Conservation (phyloP, 1,284 basidiomycete genomes). For the Mycosarcoma mackinlayi region DNA sequence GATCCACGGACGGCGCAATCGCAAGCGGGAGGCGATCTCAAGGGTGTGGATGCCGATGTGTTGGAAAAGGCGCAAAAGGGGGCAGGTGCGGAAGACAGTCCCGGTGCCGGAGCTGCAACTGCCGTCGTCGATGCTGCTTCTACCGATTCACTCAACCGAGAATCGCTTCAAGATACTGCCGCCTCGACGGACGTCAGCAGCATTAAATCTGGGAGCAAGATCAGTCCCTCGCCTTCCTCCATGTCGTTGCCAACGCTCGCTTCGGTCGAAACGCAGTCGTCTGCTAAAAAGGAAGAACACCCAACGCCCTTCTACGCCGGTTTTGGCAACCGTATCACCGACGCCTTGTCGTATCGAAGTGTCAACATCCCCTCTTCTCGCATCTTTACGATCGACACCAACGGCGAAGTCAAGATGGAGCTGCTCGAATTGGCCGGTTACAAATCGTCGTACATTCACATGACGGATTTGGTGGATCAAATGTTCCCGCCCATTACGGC, state of each 20-base stretch:
- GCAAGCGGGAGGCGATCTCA: constrained; percentile 27
- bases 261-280: constrained; percentile 3
- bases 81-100: constrained; percentile 12
- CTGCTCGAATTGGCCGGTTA: constrained; percentile 93
- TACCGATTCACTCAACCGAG: background rate
- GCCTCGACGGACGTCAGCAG: constrained; percentile 67
- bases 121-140: background rate
- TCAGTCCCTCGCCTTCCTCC: constrained; percentile 9
- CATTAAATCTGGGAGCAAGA: constrained; percentile 6
- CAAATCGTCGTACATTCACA: constrained; percentile 95
- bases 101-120: constrained; percentile 32
- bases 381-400: constrained; percentile 97
- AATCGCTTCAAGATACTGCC: background rate
- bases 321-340: constrained; percentile 98
- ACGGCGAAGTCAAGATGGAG: constrained; percentile 97
- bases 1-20: constrained; percentile 33
- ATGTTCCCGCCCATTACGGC: constrained; percentile 94
- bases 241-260: constrained; percentile 17
- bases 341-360: constrained; percentile 93
- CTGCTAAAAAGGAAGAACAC: constrained; percentile 55
- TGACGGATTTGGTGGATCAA: constrained; percentile 98
- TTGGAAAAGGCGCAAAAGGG: constrained; percentile 14
- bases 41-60: constrained; percentile 6
- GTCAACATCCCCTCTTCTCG: constrained; percentile 93
- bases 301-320: constrained; percentile 89